phyloP scores from a whole-genome alignment of 148 eudicot species.

The Rhododendron ferrugineum region DNA sequence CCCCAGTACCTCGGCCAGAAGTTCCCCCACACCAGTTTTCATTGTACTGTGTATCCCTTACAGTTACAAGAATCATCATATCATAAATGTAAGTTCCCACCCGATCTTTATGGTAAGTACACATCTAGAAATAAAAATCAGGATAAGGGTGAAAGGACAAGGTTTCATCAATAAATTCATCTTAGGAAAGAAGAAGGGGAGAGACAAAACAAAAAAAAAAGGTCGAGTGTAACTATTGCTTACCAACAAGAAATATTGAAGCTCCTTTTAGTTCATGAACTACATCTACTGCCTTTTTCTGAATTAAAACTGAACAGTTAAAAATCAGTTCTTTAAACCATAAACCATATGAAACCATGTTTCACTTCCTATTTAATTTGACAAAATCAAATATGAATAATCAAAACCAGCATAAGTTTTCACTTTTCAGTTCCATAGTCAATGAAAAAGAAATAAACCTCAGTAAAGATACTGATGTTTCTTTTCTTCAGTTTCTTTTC shows the following conservation, averaged over 20 bases:
- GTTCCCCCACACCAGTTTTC: slow-evolving; percentile 57
- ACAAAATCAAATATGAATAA: not conserved
- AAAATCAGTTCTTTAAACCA: slow-evolving; percentile 16
- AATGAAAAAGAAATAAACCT: not conserved
- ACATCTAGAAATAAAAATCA: not conserved
- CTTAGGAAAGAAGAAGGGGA: not conserved
- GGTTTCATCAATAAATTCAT: slow-evolving; percentile 3
- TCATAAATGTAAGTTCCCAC: slow-evolving; percentile 2
- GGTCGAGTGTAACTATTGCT: slow-evolving; percentile 13
- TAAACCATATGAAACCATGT: not conserved
- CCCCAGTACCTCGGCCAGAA: slow-evolving; percentile 63
- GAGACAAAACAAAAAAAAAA: not conserved
- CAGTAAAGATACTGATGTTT: not conserved
- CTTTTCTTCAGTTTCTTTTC: not conserved
- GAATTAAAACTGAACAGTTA: slow-evolving; percentile 48
- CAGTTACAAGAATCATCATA: slow-evolving; percentile 4
- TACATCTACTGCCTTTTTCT: slow-evolving; percentile 72
- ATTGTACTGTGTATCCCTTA: slow-evolving; percentile 60
- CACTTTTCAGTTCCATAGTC: not conserved
- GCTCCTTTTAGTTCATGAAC: slow-evolving; percentile 69
- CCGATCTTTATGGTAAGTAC: not conserved
- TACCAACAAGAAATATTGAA: slow-evolving; percentile 83
- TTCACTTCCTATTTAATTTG: not conserved
- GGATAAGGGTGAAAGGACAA: not conserved
- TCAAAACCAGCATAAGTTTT: slow-evolving; percentile 13